Evolutionary conservation across 345 rosid species (phyloP), one percentile per base, ranked within the genome.

Genomic region (Alliaria petiolata): DNA sequence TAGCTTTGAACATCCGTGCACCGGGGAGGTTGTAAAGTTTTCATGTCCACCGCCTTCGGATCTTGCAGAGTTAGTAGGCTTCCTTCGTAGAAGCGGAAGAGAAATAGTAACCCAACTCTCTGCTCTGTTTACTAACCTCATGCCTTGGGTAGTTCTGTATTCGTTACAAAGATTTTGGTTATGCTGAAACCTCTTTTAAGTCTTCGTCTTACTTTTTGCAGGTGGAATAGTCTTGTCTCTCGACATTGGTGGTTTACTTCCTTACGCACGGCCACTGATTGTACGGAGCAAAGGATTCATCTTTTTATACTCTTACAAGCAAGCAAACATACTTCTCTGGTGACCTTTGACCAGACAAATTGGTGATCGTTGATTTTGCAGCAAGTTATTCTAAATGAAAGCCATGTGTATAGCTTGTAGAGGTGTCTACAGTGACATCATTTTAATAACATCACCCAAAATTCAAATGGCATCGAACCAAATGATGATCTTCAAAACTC

Each of bases 21-120:
- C 93, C 0, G 77, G 85, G 13, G 69, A 91, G 42, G 72, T 78
- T 25, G 69, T 88, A 9, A 82, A 85, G 34, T 91, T 88, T 63
- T 77, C 95, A 47, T 77, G 93, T 78, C 88, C 81, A 30, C 96
- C 95, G 3, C 96, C 99, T 42, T 72, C 84, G 52, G 99, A 91
- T 83, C 89, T 91, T 79, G 70, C 85, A 17, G 75, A 69, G 67
- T 74, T 81, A 38, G 83, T 88, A 76, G 71, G 67, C 54, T 79
- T 77, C 74, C 89, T 95, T 65, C 88, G 87, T 44, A 49, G 78
- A 67, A 71, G 88, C 74, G 89, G 92, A 43, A 65, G n/a, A 26
- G 84, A 81, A 64, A 89, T 82, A 81, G 89, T 87, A 78, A 57
- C 62, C 14, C 3, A 28, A 53, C 28, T n/a, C 44, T 19, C 51